Percentiles rank a stretch among this genome's conserved stretches.
Conservation (phyloP, 2,329 filamentous ascomycete species). For the Claviceps sp. region DNA sequence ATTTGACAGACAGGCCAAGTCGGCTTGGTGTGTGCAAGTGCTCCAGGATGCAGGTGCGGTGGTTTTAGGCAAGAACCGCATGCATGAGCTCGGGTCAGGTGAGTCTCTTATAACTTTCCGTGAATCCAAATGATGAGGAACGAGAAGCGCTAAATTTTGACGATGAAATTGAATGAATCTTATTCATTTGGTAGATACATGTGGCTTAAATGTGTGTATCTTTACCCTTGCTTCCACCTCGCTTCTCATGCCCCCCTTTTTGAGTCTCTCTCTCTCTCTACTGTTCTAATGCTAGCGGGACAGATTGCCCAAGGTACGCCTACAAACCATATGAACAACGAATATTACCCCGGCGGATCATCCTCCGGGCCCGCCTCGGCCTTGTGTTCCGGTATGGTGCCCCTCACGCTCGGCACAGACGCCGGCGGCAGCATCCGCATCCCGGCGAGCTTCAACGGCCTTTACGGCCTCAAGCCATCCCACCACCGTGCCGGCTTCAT, state of each 20-base stretch:
- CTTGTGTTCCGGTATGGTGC: slow-evolving; percentile 55
- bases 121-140: no score
- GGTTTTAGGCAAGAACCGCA: slow-evolving; percentile 61
- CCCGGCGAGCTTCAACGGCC: slow-evolving; percentile 60
- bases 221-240: neutral
- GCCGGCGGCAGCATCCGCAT: slow-evolving; percentile 66
- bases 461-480: slow-evolving; percentile 70
- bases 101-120: slow-evolving; percentile 20
- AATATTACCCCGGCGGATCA: slow-evolving; percentile 70
- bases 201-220: slow-evolving; percentile 56
- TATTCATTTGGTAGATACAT: slow-evolving; percentile 44
- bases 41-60: slow-evolving; percentile 64
- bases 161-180: neutral
- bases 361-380: slow-evolving; percentile 65
- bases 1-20: slow-evolving; percentile 38
- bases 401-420: slow-evolving; percentile 63
- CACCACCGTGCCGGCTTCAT: slow-evolving; percentile 54
- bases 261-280: neutral
- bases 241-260: no score
- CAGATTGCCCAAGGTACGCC: slow-evolving; percentile 57
- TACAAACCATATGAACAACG: slow-evolving; percentile 60
- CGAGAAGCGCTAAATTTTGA: neutral
- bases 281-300: slow-evolving; percentile 12
- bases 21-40: slow-evolving; percentile 57
- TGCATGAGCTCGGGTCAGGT: slow-evolving; percentile 66